phyloP scores from a whole-genome alignment of 306 rosid genomes.

The Sindora glabra region DNA sequence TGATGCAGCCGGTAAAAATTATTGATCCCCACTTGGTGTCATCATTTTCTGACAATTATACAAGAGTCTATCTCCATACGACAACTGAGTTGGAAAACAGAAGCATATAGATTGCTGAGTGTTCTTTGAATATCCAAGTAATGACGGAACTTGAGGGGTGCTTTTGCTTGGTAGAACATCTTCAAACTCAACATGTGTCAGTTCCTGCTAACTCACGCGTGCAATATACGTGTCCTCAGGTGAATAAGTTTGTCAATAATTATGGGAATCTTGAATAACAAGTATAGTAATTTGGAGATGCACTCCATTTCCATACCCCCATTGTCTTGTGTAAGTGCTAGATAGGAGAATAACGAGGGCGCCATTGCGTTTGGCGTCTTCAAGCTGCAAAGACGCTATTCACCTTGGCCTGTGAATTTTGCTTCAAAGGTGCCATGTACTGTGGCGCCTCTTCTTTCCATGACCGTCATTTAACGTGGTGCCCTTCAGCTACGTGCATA shows the following conservation, averaged over 20 bases:
- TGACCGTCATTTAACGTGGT: no score
- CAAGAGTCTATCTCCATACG: constrained; percentile 70
- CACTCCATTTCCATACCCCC: neutral
- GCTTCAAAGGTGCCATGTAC: no score
- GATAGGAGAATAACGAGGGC: no score
- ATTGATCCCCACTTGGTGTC: constrained; percentile 94
- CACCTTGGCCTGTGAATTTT: no score
- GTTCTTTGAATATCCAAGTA: constrained; percentile 80
- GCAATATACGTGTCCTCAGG: constrained; percentile 79
- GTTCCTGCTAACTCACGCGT: constrained; percentile 56
- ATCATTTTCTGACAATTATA: constrained; percentile 65
- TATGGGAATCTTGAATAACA: neutral
- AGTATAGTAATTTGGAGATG: neutral
- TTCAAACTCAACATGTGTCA: constrained; percentile 53
- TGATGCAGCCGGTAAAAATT: constrained; percentile 85
- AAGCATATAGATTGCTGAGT: constrained; percentile 61
- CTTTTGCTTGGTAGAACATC: constrained; percentile 65
- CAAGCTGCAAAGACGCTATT: no score
- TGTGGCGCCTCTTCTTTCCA: no score
- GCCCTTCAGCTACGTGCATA: no score
- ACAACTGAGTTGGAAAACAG: constrained; percentile 73
- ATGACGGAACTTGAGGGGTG: constrained; percentile 56
- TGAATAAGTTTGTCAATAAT: constrained; percentile 25
- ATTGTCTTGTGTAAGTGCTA: constrained; percentile 10
- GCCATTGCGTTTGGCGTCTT: no score